phyloP scores from a whole-genome alignment of 2,329 filamentous ascomycete species.

The Chaetomium sp. region DNA sequence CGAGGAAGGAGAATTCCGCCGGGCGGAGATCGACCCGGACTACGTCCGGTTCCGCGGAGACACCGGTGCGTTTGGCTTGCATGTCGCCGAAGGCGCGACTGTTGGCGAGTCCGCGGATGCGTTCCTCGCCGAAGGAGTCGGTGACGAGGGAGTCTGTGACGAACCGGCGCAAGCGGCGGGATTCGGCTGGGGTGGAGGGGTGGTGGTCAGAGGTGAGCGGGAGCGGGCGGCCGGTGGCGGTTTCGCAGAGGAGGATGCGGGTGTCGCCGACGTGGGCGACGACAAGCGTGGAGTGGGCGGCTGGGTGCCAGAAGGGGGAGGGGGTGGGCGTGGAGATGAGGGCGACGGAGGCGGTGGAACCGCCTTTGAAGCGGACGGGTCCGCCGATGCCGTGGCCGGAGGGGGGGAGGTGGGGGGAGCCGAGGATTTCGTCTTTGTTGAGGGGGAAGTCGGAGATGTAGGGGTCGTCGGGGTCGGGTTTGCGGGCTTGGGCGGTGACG shows the following conservation, averaged over 20 bases:
- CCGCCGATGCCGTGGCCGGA: slow-evolving; percentile 64
- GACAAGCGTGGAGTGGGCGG: slow-evolving; percentile 73
- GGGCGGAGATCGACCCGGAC: slow-evolving; percentile 70
- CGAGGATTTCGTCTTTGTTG: slow-evolving; percentile 79
- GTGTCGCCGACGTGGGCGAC: slow-evolving; percentile 93
- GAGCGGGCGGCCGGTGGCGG: slow-evolving; percentile 69
- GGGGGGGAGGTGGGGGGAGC: slow-evolving; percentile 48
- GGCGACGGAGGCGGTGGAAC: slow-evolving; percentile 83
- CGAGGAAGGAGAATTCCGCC: slow-evolving; percentile 82
- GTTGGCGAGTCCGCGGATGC: slow-evolving; percentile 88
- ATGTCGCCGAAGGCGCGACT: slow-evolving; percentile 93
- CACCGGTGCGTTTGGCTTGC: slow-evolving; percentile 81
- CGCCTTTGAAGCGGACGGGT: slow-evolving; percentile 75
- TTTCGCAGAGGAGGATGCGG: slow-evolving; percentile 82
- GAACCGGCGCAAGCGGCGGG: slow-evolving; percentile 75
- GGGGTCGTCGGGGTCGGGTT: slow-evolving; percentile 66
- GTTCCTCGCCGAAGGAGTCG: slow-evolving; percentile 95
- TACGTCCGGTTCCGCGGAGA: slow-evolving; percentile 89
- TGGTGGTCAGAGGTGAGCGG: slow-evolving; percentile 89
- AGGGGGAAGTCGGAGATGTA: slow-evolving; percentile 68
- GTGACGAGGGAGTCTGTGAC: slow-evolving; percentile 70
- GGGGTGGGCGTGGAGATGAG: slow-evolving; percentile 84
- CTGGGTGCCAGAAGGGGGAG: slow-evolving; percentile 91
- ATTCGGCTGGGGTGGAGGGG: slow-evolving; percentile 79
- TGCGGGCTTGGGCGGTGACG: slow-evolving; percentile 78